These are phyloP conservation scores for Phaeodactylum tricornutum DNA, from an alignment of 108 stramenopile species.

Conservation along the genomic window DNA sequence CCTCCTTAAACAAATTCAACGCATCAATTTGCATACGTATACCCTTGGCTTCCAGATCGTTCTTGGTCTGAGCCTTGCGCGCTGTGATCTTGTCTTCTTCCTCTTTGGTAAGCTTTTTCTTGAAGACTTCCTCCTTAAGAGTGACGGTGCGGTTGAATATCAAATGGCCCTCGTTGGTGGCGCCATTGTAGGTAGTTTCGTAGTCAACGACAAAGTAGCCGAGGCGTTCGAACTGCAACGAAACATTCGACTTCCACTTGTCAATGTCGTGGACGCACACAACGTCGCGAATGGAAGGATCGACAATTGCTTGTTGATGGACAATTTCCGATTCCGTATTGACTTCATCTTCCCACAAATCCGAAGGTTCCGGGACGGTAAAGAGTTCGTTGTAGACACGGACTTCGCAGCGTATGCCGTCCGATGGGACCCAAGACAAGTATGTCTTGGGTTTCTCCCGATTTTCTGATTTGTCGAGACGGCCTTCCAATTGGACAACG, in stretches of 20 bases:
- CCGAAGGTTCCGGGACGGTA: slow-evolving; percentile 69
- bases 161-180: slow-evolving; percentile 42
- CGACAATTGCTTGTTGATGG: slow-evolving; percentile 57
- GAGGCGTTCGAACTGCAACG: slow-evolving; percentile 91
- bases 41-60: slow-evolving; percentile 45
- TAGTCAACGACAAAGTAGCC: slow-evolving; percentile 96
- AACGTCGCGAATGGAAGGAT: slow-evolving; percentile 51
- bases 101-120: slow-evolving; percentile 32
- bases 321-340: slow-evolving; percentile 81
- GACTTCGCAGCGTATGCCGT: slow-evolving; percentile 55
- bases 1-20: slow-evolving; percentile 51
- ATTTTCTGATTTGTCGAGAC: slow-evolving; percentile 45
- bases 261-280: slow-evolving; percentile 44
- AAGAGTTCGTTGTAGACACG: slow-evolving; percentile 95
- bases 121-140: slow-evolving; percentile 81
- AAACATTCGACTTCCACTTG: slow-evolving; percentile 60
- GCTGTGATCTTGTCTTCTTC: slow-evolving; percentile 51
- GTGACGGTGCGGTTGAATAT: slow-evolving; percentile 95
- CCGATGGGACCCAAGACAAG: slow-evolving; percentile 72
- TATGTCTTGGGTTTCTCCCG: slow-evolving; percentile 69
- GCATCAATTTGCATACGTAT: slow-evolving; percentile 63
- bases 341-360: slow-evolving; percentile 89
- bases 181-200: slow-evolving; percentile 68
- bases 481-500: slow-evolving; percentile 48
- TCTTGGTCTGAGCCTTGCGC: slow-evolving; percentile 41